These are phyloP conservation scores for Alternaria panax DNA, from an alignment of 2,329 filamentous ascomycete species.

Conservation along the genomic window DNA sequence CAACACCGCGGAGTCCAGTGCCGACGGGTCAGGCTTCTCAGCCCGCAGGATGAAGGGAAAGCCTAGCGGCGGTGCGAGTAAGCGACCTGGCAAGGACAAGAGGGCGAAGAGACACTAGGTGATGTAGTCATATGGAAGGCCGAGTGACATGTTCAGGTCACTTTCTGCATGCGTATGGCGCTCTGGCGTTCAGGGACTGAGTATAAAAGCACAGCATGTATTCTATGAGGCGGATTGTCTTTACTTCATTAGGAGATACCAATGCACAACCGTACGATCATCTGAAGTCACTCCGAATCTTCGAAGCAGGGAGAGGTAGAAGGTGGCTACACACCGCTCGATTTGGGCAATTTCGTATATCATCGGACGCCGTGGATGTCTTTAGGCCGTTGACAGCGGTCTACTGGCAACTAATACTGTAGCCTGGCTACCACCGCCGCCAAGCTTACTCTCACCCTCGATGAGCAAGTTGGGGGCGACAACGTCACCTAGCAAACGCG, in stretches of 20 bases:
- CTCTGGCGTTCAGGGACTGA: conserved; percentile 31
- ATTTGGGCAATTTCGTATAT: background rate
- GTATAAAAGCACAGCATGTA: conserved; percentile 21
- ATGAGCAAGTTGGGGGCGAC: background rate
- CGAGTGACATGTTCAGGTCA: background rate
- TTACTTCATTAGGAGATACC: conserved; percentile 22
- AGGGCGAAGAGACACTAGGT: conserved; percentile 42
- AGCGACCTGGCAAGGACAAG: conserved; percentile 46
- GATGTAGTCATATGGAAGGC: background rate
- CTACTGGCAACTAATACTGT: background rate
- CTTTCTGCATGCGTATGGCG: conserved; percentile 30
- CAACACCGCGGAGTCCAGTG: conserved; percentile 82
- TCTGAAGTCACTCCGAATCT: background rate
- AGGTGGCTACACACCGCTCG: conserved; percentile 7
- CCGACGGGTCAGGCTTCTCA: conserved; percentile 82
- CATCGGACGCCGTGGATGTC: background rate
- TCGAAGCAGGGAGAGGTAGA: too few species aligned
- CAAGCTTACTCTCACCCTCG: background rate
- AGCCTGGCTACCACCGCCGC: background rate
- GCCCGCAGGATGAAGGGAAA: conserved; percentile 82
- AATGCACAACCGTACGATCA: conserved; percentile 10
- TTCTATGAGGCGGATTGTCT: conserved; percentile 5
- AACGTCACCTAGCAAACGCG: conserved; percentile 7
- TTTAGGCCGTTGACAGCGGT: background rate
- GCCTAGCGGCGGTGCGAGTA: conserved; percentile 33